phyloP scores from a whole-genome alignment of 2,329 filamentous ascomycete species.

The Aureobasidium lini region DNA sequence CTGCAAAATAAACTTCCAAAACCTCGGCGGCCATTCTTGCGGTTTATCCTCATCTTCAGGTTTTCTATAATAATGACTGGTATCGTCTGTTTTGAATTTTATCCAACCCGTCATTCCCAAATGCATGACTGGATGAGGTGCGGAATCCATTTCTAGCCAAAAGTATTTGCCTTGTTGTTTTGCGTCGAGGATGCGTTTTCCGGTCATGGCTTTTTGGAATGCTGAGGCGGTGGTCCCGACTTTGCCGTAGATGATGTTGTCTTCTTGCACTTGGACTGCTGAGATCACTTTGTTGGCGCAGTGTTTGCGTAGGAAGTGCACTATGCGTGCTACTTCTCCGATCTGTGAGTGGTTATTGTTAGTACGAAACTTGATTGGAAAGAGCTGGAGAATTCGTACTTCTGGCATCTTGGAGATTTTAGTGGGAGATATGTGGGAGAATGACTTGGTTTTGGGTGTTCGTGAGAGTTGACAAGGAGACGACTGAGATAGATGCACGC shows the following conservation, averaged over 20 bases:
- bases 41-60: slow-evolving; percentile 37
- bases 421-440: neutral
- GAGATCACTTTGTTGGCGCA: slow-evolving; percentile 77
- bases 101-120: slow-evolving; percentile 65
- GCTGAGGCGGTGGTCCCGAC: slow-evolving; percentile 70
- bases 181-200: slow-evolving; percentile 63
- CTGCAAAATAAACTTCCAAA: slow-evolving; percentile 76
- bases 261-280: slow-evolving; percentile 64
- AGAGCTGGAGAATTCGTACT: neutral
- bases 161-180: slow-evolving; percentile 96
- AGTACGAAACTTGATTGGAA: too few relatives aligned
- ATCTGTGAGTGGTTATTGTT: slow-evolving; percentile 30
- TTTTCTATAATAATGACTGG: slow-evolving; percentile 66
- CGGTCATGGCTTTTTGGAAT: slow-evolving; percentile 65
- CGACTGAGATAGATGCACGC: neutral
- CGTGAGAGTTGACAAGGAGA: neutral
- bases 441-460: neutral
- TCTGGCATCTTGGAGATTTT: neutral
- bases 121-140: slow-evolving; percentile 66
- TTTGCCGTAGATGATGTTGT: slow-evolving; percentile 84
- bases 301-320: slow-evolving; percentile 74
- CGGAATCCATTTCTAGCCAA: slow-evolving; percentile 70
- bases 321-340: slow-evolving; percentile 66
- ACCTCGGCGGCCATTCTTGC: slow-evolving; percentile 75
- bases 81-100: slow-evolving; percentile 71